A percentile compares a stretch with the other conserved stretches of the same genome.
Conservation (phyloP, 2,329 filamentous ascomycete genomes). For the Ophiostoma populinum region DNA sequence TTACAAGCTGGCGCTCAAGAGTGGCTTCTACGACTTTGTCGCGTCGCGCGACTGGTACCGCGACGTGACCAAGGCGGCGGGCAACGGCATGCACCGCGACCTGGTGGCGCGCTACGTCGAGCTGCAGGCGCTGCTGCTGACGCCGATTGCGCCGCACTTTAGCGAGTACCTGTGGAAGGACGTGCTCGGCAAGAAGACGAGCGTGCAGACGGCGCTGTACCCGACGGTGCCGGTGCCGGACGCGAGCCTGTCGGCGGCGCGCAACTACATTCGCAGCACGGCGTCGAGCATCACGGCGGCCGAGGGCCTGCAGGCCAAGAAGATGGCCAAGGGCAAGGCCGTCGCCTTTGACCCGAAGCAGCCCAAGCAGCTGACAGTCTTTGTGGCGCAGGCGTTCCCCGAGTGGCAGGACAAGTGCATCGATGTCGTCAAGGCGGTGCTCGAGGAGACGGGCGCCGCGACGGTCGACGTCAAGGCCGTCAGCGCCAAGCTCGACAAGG, state of each 20-base stretch:
- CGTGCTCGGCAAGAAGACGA: constrained; percentile 58
- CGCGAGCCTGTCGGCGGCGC: constrained; percentile 54
- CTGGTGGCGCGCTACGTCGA: constrained; percentile 67
- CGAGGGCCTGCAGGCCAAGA: constrained; percentile 13
- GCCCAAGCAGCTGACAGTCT: constrained; percentile 82
- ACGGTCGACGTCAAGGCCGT: constrained; percentile 58
- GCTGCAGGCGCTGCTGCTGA: constrained; percentile 48
- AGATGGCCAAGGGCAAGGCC: constrained; percentile 72
- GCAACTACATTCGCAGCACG: constrained; percentile 55
- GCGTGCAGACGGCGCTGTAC: constrained; percentile 65
- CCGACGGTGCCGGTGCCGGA: constrained; percentile 51
- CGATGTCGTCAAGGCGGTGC: constrained; percentile 48
- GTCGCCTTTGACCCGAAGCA: constrained; percentile 75
- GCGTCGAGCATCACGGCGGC: constrained; percentile 12
- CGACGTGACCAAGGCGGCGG: constrained; percentile 58
- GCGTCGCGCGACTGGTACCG: constrained; percentile 80
- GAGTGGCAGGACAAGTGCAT: constrained; percentile 86
- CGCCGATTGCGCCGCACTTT: constrained; percentile 83
- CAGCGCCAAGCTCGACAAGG: constrained; percentile 61
- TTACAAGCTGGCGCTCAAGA: constrained; percentile 77
- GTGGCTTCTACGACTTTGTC: constrained; percentile 77
- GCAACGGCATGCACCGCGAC: constrained; percentile 74
- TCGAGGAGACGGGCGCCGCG: constrained; percentile 6
- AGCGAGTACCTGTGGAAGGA: constrained; percentile 89
- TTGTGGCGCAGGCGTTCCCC: constrained; percentile 62